Evolutionary conservation across 2,329 filamentous ascomycete species (phyloP), one percentile per base, ranked within the genome.

Genomic region (Elsinoe perseae): DNA sequence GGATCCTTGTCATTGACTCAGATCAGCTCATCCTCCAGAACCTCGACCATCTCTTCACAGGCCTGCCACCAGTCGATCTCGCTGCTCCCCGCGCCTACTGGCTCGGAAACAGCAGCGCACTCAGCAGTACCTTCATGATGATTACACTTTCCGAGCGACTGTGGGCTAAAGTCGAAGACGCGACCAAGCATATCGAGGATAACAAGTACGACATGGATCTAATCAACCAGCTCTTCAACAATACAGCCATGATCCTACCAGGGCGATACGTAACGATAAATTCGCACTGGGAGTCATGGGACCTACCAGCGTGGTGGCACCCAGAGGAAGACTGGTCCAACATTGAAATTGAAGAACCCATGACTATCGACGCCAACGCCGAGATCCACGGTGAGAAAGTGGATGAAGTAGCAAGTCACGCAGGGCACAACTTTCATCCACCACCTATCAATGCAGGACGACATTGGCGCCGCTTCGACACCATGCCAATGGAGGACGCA

Each of bases 201-300:
- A 40, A 63, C 42, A 59, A 62, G 12, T 68, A 67, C 50, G 66
- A 68, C 42, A 67, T 68, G 65, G 65, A 67, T 43, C 46, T 68
- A 4, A 57, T 65, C 40, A 68, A 68, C 50, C 57, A 64, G 18
- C 28, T 67, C 32, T 59, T 68, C 32, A 63, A 60, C 7, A 58
- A 63, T 14, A 61, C 61, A 32, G 65, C 64, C 4, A 57, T 65
- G 59, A 62, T 66, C 61, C 57, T 68, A 21, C 60, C 63, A 10
- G 65, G 64, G 3, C 59, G 57, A 16, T 68, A 62, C 38, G 60
- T 63, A 14, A 63, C 65, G 14, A 53, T 64, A 34, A 66, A 67
- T 36, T 61, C 58, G 25, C 65, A 68, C 50, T 68, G 64, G 64
- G 66, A 67, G 55, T 61, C 65, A 43, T 68, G 66, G 65, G 64